These are phyloP conservation scores for Podospora appendiculata DNA, from an alignment of 495 filamentous ascomycete genomes.

Conservation along the genomic window DNA sequence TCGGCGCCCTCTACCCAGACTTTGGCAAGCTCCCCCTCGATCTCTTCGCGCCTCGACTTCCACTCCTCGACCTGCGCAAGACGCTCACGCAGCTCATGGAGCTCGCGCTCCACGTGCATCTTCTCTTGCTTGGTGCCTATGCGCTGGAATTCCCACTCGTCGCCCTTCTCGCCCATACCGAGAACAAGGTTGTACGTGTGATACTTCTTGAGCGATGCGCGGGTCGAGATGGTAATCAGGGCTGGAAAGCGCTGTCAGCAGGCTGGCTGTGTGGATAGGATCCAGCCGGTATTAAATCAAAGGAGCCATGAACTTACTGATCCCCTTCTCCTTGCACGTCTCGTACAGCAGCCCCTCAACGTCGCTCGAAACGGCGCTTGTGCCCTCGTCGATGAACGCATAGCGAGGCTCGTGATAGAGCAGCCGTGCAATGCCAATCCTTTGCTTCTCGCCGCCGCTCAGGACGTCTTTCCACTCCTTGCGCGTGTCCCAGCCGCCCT, in stretches of 20 bases:
- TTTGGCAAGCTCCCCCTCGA: slow-evolving; percentile 48
- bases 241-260: slow-evolving; percentile 30
- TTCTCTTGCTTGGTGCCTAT: slow-evolving; percentile 92
- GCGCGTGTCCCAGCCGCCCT: slow-evolving; percentile 92
- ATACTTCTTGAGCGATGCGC: slow-evolving; percentile 88
- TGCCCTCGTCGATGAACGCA: slow-evolving; percentile 92
- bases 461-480: slow-evolving; percentile 99
- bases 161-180: slow-evolving; percentile 56
- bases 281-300: neutral
- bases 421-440: slow-evolving; percentile 81
- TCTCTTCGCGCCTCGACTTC: slow-evolving; percentile 70
- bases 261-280: neutral
- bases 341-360: slow-evolving; percentile 94
- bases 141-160: slow-evolving; percentile 79
- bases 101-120: slow-evolving; percentile 79
- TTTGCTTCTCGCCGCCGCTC: slow-evolving; percentile 96
- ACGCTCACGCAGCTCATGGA: slow-evolving; percentile 72
- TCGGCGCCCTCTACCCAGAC: slow-evolving; percentile 48
- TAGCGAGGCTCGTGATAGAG: slow-evolving; percentile 94
- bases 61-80: slow-evolving; percentile 75
- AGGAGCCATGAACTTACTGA: slow-evolving; percentile 50
- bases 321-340: slow-evolving; percentile 81
- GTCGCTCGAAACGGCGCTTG: slow-evolving; percentile 84
- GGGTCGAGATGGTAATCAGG: slow-evolving; percentile 86
- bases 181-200: slow-evolving; percentile 85